These are phyloP conservation scores for Torulaspora indica DNA, from an alignment of 805 yeast species.

Conservation along the genomic window DNA sequence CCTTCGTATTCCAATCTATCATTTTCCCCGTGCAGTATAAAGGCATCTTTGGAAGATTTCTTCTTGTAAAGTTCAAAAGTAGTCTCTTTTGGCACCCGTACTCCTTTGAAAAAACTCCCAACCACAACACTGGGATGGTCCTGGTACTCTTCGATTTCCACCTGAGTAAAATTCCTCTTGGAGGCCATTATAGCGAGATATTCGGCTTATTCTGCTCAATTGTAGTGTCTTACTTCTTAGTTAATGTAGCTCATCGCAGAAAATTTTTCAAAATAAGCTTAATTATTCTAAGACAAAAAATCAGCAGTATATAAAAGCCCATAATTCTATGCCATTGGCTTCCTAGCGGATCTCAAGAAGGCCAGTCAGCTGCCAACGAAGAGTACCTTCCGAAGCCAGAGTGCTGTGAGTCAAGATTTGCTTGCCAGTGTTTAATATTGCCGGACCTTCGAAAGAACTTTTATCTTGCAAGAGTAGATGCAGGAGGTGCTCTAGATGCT, in stretches of 20 bases:
- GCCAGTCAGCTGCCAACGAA: too few species aligned
- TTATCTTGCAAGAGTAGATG: too few species aligned
- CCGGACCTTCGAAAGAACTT: too few species aligned
- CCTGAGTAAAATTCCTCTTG: conserved; percentile 19
- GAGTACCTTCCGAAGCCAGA: too few species aligned
- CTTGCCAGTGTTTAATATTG: too few species aligned
- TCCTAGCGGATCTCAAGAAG: too few species aligned
- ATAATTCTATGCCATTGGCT: too few species aligned
- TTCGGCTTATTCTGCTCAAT: not conserved
- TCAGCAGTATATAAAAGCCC: too few species aligned
- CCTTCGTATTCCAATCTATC: conserved; percentile 73
- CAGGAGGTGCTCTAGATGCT: too few species aligned
- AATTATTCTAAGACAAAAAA: too few species aligned
- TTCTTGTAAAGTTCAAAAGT: conserved; percentile 59
- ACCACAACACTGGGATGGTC: conserved; percentile 50
- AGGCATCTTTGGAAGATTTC: conserved; percentile 34
- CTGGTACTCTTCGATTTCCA: conserved; percentile 36
- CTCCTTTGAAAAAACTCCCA: conserved; percentile 78
- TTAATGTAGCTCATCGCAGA: conserved; percentile 5
- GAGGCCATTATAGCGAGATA: conserved; percentile 11
- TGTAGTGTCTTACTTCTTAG: not conserved
- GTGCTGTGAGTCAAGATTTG: too few species aligned
- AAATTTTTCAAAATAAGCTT: conserved; percentile 2
- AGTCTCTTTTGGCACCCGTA: conserved; percentile 54
- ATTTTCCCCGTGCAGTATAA: conserved; percentile 72